Conservation (phyloP, 2,329 filamentous ascomycete genomes). For the Davidsoniella eucalypti region DNA sequence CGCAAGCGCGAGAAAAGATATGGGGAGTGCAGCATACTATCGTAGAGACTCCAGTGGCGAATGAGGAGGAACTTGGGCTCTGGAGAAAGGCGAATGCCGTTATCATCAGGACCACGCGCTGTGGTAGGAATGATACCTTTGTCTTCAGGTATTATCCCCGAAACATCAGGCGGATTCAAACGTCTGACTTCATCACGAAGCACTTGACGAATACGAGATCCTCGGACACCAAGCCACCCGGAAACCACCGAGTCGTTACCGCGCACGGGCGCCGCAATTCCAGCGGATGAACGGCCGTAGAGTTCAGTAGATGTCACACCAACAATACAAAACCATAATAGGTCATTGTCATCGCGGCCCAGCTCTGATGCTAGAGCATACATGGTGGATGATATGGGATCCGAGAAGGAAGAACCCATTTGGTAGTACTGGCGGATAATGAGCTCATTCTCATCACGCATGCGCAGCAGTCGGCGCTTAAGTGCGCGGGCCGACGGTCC, state of each 20-base stretch:
- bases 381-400: slow-evolving; percentile 85
- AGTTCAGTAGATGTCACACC: slow-evolving; percentile 89
- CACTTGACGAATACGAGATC: slow-evolving; percentile 68
- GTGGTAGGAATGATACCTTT: slow-evolving; percentile 79
- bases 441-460: slow-evolving; percentile 61
- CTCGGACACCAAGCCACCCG: slow-evolving; percentile 69
- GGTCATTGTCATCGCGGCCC: slow-evolving; percentile 88
- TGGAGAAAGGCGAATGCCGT: slow-evolving; percentile 76
- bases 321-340: slow-evolving; percentile 88
- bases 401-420: slow-evolving; percentile 77
- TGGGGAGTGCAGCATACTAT: slow-evolving; percentile 94
- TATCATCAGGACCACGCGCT: slow-evolving; percentile 77
- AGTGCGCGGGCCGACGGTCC: slow-evolving; percentile 48
- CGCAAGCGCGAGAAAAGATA: slow-evolving; percentile 84
- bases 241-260: slow-evolving; percentile 40
- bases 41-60: slow-evolving; percentile 92
- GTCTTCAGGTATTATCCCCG: slow-evolving; percentile 38
- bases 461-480: slow-evolving; percentile 53
- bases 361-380: slow-evolving; percentile 91
- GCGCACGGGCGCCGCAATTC: slow-evolving; percentile 47
- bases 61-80: slow-evolving; percentile 88
- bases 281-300: slow-evolving; percentile 71
- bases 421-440: slow-evolving; percentile 72
- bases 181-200: slow-evolving; percentile 87
- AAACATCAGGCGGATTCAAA: slow-evolving; percentile 62